Percentiles rank a stretch among this genome's conserved stretches.
Evolutionary conservation across 352 stramenopile genomes (phyloP).

Genomic region (Phytophthora meadii): DNA sequence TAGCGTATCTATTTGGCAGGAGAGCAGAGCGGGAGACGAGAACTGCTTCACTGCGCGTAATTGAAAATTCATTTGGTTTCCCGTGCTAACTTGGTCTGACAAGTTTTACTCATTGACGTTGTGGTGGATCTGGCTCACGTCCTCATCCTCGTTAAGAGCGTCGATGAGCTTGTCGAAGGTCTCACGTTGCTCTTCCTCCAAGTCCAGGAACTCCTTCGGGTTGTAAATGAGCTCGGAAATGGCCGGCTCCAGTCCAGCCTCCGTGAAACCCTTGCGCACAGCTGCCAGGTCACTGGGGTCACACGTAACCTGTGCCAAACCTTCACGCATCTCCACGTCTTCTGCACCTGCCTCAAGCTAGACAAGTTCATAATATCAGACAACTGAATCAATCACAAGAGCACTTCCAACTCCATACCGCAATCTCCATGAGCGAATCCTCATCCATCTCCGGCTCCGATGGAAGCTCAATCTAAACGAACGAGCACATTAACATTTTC

Average conservation of each 20-base stretch:
- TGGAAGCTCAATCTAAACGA: constrained; percentile 54
- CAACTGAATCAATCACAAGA: neutral
- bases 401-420: constrained; percentile 35
- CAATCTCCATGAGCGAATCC: constrained; percentile 78
- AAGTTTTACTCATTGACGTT: constrained; percentile 74
- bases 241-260: constrained; percentile 63
- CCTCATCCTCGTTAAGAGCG: constrained; percentile 78
- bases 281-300: constrained; percentile 67
- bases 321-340: constrained; percentile 70
- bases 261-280: constrained; percentile 64
- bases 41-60: constrained; percentile 28
- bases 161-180: constrained; percentile 83
- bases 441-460: constrained; percentile 54
- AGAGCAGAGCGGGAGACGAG: constrained; percentile 22
- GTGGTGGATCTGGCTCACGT: constrained; percentile 85
- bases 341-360: constrained; percentile 79
- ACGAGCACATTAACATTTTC: neutral
- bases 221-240: constrained; percentile 85
- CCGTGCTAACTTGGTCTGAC: constrained; percentile 6
- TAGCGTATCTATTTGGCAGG: constrained; percentile 49
- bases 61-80: constrained; percentile 13
- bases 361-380: constrained; percentile 7
- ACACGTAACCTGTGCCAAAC: constrained; percentile 75
- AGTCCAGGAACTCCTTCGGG: constrained; percentile 79
- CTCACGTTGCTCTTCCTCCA: constrained; percentile 56